Base-by-base conservation (phyloP, 1,284 basidiomycete species). In the Cystobasidium pallidum region DNA sequence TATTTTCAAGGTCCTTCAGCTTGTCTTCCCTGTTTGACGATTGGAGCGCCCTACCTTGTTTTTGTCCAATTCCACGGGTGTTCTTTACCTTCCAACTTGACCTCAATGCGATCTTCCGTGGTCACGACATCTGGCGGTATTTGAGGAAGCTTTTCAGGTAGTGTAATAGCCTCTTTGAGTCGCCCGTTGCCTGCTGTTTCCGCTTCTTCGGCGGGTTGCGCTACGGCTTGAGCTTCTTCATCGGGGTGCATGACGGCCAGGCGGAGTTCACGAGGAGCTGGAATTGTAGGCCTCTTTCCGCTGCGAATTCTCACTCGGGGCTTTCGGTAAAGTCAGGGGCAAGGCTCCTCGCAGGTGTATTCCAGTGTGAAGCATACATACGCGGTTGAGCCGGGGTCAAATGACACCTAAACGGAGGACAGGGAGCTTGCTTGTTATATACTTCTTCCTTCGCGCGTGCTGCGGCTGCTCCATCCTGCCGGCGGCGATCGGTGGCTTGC, bases 31-130 rank as follows among this genome's bases (percentile, higher is more conserved):
- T n/a, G n/a, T n/a, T n/a, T n/a, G n/a, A n/a, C n/a, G n/a, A n/a
- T n/a, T n/a, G n/a, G n/a, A n/a, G n/a, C n/a, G n/a, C n/a, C 34
- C 28, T 34, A 68, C 66, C 55, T 59, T 11, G 43, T 26, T 24
- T 47, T 57, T n/a, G 66, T 32, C 66, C 66, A 68, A 28, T 68
- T 68, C 49, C 41, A 68, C 4, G 66, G 66, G 36, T 68, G 66
- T 55, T 68, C 66, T 39, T 47, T 32, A 21, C 66, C 66, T 59
- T 68, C 66, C n/a, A 68, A 26, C 24, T 54, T 59, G 39, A 68
- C 66, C 19, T 66, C 51, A n/a, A 66, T 66, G 34, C 64, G 47
- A 45, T 66, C 64, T 10, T 54, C 47, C 24, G n/a, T 36, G 7
- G 15, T 43, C 24, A 34, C 34, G 3, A 34, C 36, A 52, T 57